Percentiles rank a stretch among this genome's conserved stretches.
These are phyloP conservation scores for Termitomyces heimii DNA, from an alignment of 768 basidiomycete species.

Conservation along the genomic window DNA sequence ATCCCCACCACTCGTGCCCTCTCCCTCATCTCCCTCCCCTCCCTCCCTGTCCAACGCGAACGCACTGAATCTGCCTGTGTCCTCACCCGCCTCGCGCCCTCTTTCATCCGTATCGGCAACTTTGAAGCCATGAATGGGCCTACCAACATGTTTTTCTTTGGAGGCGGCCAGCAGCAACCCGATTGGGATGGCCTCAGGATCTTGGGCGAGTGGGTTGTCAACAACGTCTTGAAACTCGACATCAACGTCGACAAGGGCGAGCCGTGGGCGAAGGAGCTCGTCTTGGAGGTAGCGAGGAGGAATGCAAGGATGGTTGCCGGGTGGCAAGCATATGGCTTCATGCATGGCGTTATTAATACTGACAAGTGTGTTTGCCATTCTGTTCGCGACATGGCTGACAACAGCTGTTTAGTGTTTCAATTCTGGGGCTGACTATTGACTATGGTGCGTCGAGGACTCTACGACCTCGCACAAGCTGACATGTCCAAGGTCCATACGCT, in stretches of 20 bases:
- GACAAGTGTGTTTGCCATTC: slow-evolving; percentile 57
- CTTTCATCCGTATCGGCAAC: slow-evolving; percentile 87
- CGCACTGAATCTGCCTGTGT: slow-evolving; percentile 64
- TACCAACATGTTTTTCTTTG: slow-evolving; percentile 56
- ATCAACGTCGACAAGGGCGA: slow-evolving; percentile 40
- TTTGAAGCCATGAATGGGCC: slow-evolving; percentile 85
- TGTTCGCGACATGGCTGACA: slow-evolving; percentile 1
- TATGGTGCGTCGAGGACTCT: slow-evolving; percentile 39
- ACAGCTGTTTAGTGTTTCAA: slow-evolving; percentile 49
- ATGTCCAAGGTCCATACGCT: slow-evolving; percentile 70
- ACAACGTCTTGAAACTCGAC: slow-evolving; percentile 49
- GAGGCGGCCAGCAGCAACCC: slow-evolving; percentile 70
- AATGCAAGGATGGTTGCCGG: slow-evolving; percentile 92
- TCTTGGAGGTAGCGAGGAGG: slow-evolving; percentile 73
- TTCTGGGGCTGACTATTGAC: slow-evolving; percentile 73
- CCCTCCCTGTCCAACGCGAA: slow-evolving; percentile 74
- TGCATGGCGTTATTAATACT: slow-evolving; percentile 97
- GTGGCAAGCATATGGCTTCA: slow-evolving; percentile 94
- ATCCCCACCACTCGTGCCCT: slow-evolving; percentile 90
- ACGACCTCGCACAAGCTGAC: neutral
- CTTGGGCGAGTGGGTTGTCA: slow-evolving; percentile 70
- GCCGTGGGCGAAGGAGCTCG: slow-evolving; percentile 66
- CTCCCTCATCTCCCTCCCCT: slow-evolving; percentile 68
- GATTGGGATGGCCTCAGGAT: slow-evolving; percentile 70
- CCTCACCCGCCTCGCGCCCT: slow-evolving; percentile 77